Evolutionary conservation across 2,329 filamentous ascomycete genomes (phyloP).

Genomic region (Ilyonectria sp.): DNA sequence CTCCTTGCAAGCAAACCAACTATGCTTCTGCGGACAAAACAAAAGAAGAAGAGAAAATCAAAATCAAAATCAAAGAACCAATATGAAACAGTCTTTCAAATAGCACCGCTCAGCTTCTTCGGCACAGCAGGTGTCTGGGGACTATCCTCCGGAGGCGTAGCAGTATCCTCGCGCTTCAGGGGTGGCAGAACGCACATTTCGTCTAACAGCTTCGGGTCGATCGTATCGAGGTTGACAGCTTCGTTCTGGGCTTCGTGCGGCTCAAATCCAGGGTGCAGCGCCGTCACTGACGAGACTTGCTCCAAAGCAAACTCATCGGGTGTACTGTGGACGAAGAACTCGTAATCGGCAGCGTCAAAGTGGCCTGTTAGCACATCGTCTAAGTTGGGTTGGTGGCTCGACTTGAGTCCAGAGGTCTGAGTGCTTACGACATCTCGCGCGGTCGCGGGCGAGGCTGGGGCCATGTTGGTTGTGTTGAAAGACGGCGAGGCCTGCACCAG

Average conservation of each 20-base stretch:
- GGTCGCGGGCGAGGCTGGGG: neutral
- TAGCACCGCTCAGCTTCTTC: neutral
- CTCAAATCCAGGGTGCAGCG: slow-evolving; percentile 5
- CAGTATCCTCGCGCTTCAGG: neutral
- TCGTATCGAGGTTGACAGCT: slow-evolving; percentile 9
- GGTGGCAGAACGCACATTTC: slow-evolving; percentile 6
- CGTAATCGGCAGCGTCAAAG: slow-evolving; percentile 1
- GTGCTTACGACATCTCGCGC: slow-evolving; percentile 21
- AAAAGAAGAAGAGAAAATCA: neutral
- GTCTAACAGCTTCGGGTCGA: slow-evolving; percentile 27
- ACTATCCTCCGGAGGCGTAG: slow-evolving; percentile 5
- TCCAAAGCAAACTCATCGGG: neutral
- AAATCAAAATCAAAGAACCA: neutral
- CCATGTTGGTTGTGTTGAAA: neutral
- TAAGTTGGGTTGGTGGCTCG: neutral
- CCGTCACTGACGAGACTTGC: neutral
- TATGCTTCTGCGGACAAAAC: neutral
- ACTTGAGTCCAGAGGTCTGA: slow-evolving; percentile 4
- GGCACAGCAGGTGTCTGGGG: slow-evolving; percentile 3
- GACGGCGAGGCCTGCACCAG: neutral
- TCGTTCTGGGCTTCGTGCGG: neutral
- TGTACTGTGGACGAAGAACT: neutral
- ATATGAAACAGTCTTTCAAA: slow-evolving; percentile 12
- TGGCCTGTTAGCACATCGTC: slow-evolving; percentile 23
- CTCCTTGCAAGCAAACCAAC: neutral